phyloP scores from a whole-genome alignment of 495 filamentous ascomycete genomes.

The Parathielavia appendiculata region DNA sequence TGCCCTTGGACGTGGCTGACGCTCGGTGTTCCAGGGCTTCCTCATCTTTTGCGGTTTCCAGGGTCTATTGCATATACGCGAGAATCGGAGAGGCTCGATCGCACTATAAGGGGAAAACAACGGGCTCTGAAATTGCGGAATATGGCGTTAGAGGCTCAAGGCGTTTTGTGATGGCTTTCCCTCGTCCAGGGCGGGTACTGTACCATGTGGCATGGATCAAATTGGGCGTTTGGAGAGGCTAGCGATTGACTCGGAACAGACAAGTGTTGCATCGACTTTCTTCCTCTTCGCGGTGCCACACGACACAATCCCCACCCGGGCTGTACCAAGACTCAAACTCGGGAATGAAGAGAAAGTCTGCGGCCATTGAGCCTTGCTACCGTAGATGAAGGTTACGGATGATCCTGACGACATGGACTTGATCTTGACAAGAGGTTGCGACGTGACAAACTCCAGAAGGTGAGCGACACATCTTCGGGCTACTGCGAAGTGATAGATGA shows the following conservation, averaged over 20 bases:
- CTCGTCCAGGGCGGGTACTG: conserved; percentile 8
- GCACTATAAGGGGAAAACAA: conserved; percentile 46
- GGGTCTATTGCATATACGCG: conserved; percentile 70
- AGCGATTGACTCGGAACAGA: not conserved
- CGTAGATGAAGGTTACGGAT: no score
- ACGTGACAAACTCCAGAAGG: no score
- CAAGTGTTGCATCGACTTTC: not conserved
- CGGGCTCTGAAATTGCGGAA: conserved; percentile 10
- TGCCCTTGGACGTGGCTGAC: conserved; percentile 14
- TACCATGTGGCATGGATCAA: conserved; percentile 12
- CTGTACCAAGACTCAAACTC: no score
- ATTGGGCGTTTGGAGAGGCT: conserved; percentile 5
- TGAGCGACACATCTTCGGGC: no score
- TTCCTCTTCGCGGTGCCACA: not conserved
- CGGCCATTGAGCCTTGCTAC: no score
- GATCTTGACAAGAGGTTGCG: no score
- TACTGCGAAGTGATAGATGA: no score
- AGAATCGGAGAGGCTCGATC: conserved; percentile 76
- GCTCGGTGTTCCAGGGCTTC: conserved; percentile 55
- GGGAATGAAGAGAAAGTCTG: no score
- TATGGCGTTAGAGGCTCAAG: conserved; percentile 26
- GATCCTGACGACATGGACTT: no score
- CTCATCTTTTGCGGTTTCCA: conserved; percentile 86
- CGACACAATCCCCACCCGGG: no score
- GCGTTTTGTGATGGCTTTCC: not conserved